A percentile compares a stretch with the other conserved stretches of the same genome.
phyloP scores from a whole-genome alignment of 2,329 filamentous ascomycete species.

The Aureobasidium leucospermi region DNA sequence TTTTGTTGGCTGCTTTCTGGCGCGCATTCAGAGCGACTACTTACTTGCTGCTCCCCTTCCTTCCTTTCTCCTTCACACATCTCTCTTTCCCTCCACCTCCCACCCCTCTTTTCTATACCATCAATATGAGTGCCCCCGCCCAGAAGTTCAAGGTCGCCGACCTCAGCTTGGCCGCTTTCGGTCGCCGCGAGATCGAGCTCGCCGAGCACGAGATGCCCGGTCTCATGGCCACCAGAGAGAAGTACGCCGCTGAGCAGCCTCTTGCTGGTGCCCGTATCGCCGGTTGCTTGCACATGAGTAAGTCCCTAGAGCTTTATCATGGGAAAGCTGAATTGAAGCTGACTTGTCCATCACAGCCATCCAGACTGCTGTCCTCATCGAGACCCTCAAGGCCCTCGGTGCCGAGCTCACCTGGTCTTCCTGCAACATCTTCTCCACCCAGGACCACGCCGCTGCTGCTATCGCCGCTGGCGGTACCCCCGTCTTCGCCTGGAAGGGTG shows the following conservation, averaged over 20 bases:
- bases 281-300: conserved; percentile 96
- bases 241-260: conserved; percentile 90
- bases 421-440: conserved; percentile 99
- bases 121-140: conserved; percentile 66
- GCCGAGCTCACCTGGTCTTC: conserved; percentile 98
- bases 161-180: conserved; percentile 93
- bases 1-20: conserved; percentile 3
- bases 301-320: conserved; percentile 21
- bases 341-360: conserved; percentile 53
- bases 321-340: neutral
- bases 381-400: conserved; percentile 89
- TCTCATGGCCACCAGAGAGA: conserved; percentile 87
- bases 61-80: conserved; percentile 18
- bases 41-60: conserved; percentile 8
- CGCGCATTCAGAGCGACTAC: neutral
- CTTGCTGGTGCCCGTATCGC: conserved; percentile 92
- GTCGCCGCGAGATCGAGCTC: conserved; percentile 97
- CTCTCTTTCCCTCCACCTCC: conserved; percentile 15
- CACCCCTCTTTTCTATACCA: conserved; percentile 18
- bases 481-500: conserved; percentile 78
- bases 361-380: conserved; percentile 98
- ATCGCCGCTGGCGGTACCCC: conserved; percentile 90
- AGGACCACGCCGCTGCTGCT: conserved; percentile 95
- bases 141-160: conserved; percentile 97
- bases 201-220: conserved; percentile 91